A percentile compares a stretch with the other conserved stretches of the same genome.
These are phyloP conservation scores for Phanerodontia chrysosporium DNA, from an alignment of 768 basidiomycete genomes.

Conservation along the genomic window DNA sequence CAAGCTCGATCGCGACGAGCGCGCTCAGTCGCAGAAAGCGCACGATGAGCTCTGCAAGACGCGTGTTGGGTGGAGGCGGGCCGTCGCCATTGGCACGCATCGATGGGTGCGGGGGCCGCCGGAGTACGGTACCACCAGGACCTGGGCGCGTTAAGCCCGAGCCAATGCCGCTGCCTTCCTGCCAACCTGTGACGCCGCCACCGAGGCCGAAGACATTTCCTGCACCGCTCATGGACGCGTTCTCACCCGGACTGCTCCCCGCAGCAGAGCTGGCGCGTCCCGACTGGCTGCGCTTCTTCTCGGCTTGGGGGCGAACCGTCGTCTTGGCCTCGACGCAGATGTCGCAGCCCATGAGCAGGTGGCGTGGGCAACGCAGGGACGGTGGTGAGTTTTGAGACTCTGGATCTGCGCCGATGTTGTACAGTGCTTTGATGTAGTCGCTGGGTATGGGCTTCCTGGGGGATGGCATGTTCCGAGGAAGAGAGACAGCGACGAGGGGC, in stretches of 20 bases:
- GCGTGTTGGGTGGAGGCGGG: slow-evolving; percentile 55
- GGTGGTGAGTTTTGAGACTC: slow-evolving; percentile 59
- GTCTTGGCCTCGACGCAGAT: slow-evolving; percentile 67
- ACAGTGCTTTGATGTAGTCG: slow-evolving; percentile 46
- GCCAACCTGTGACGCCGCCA: slow-evolving; percentile 66
- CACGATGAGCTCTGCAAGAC: slow-evolving; percentile 60
- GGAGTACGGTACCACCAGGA: slow-evolving; percentile 51
- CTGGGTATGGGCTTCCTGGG: slow-evolving; percentile 19
- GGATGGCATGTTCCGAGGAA: slow-evolving; percentile 3
- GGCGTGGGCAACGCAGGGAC: slow-evolving; percentile 64
- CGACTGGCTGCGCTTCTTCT: slow-evolving; percentile 9
- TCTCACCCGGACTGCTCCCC: slow-evolving; percentile 23
- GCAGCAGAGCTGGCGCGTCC: slow-evolving; percentile 19
- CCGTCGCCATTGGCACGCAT: slow-evolving; percentile 18
- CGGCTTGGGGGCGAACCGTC: slow-evolving; percentile 18
- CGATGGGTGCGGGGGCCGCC: slow-evolving; percentile 36
- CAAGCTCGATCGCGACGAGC: slow-evolving; percentile 72
- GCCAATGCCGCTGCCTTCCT: slow-evolving; percentile 71
- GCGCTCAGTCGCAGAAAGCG: slow-evolving; percentile 77
- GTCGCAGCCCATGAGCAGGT: slow-evolving; percentile 68
- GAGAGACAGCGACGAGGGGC: slow-evolving; percentile 20
- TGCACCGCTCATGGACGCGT: not conserved
- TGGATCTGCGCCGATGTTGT: slow-evolving; percentile 58
- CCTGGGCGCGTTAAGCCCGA: slow-evolving; percentile 61
- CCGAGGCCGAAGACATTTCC: slow-evolving; percentile 23